Base-by-base conservation (phyloP, 176 grass and related monocot genomes). In the Saccharum spontaneum region DNA sequence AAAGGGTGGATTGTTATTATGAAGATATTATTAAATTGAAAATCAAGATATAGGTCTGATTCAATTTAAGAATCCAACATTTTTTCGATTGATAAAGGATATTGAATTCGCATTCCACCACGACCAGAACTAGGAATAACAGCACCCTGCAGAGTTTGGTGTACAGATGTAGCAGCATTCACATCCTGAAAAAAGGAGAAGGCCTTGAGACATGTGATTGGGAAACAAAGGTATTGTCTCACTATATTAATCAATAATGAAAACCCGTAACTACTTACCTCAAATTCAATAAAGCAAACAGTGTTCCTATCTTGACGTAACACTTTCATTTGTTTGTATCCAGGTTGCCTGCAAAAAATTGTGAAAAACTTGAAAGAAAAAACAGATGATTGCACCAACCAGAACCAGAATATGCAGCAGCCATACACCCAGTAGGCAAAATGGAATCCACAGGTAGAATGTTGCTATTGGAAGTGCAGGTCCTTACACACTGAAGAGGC, bases 21-120 rank as follows among this genome's bases (percentile, higher is more conserved):
- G 10, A 80, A 70, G 26, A 1, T 1, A 65, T 78, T 55, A 89
- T 52, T 22, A 60, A 26, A 75, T 7, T 76, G 10, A 82, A 85
- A 50, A 66, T 59, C 1, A 2, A 33, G 5, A 79, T 40, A 79
- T 24, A 31, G 12, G 28, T 66, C 63, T 28, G 5, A 65, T 31
- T 55, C 26, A 71, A 66, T 74, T 13, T 52, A 72, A 9, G 33
- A 87, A 85, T 13, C 14, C 83, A 79, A 55, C 16, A 67, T 50
- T 16, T 39, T 61, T 61, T 61, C 57, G 49, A 50, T 34, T 73
- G 73, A 52, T 30, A 49, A 98, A 99, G 94, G 97, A 99, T 99
- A 99, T 99, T 99, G 97, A 85, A 99, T 99, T 43, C 97, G 90
- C 97, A 99, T 99, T 87, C 97, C 97, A 92, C 97, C 97, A 13